Evolutionary conservation across 2,329 filamentous ascomycete species (phyloP).

Genomic region (Gaeumannomyces sp.): DNA sequence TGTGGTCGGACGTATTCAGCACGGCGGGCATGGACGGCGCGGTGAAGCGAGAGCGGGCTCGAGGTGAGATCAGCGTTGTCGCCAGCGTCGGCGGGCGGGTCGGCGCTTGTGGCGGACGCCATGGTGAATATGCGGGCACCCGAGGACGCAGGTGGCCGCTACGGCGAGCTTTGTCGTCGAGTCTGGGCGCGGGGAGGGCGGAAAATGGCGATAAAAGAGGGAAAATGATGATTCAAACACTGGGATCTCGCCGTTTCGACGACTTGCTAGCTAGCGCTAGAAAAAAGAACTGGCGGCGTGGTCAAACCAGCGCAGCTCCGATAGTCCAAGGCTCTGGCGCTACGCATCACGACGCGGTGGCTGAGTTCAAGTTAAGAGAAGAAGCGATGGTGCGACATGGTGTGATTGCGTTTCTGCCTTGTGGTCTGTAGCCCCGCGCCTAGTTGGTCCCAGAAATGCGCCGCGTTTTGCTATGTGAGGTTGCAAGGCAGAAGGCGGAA

Average conservation of each 20-base stretch:
- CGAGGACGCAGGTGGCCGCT: background rate
- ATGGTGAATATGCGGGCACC: constrained; percentile 8
- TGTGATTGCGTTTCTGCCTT: background rate
- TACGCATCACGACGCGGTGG: background rate
- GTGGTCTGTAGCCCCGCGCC: background rate
- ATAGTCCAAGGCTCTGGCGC: background rate
- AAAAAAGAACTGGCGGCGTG: background rate
- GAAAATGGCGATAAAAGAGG: background rate
- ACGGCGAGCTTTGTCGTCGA: background rate
- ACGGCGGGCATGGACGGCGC: constrained; percentile 64
- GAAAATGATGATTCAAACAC: background rate
- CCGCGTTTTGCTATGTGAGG: no score
- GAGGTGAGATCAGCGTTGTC: constrained; percentile 39
- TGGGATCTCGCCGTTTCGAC: background rate
- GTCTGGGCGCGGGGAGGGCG: background rate
- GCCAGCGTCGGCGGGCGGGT: constrained; percentile 27
- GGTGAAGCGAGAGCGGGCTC: constrained; percentile 53
- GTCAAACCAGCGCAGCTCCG: background rate
- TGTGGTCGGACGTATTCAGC: constrained; percentile 73
- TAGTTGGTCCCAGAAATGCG: background rate
- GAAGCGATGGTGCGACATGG: background rate
- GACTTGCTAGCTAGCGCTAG: background rate
- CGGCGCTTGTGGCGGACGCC: constrained; percentile 9
- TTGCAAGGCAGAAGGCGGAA: no score
- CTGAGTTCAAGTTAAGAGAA: background rate